Conservation (phyloP, 371 early-diverging fungal genomes). For the Blastocladiella emersonii region DNA sequence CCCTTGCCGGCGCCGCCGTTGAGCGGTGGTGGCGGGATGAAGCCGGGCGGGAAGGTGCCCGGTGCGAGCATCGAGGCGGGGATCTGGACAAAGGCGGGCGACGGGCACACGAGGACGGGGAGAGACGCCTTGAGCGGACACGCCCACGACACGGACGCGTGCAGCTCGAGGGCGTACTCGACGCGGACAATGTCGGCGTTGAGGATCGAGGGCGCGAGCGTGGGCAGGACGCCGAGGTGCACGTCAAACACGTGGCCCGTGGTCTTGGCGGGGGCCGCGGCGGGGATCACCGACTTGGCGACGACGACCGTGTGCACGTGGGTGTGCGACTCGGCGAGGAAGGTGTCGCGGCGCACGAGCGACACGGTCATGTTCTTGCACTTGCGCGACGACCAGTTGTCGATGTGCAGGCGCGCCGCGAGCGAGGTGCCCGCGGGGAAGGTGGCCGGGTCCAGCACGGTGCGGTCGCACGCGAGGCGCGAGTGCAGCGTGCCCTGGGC, state of each 20-base stretch:
- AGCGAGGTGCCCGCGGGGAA: not conserved
- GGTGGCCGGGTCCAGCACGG: not conserved
- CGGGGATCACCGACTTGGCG: not conserved
- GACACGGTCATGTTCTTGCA: not conserved
- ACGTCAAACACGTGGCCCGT: not conserved
- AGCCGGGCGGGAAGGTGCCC: too few species aligned
- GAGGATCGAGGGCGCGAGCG: not conserved
- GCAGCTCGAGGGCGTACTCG: not conserved
- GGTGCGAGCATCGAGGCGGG: too few species aligned
- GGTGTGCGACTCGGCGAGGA: not conserved
- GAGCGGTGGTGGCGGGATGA: too few species aligned
- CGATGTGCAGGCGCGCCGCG: not conserved
- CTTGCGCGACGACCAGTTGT: not conserved
- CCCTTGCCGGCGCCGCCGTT: too few species aligned
- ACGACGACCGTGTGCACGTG: not conserved
- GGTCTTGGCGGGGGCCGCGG: not conserved
- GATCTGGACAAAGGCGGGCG: too few species aligned
- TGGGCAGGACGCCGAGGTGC: not conserved
- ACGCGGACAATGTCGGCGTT: not conserved
- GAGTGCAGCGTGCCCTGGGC: not conserved
- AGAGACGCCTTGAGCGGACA: not conserved
- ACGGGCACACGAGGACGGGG: not conserved
- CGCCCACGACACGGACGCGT: not conserved
- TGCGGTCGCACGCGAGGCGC: not conserved
- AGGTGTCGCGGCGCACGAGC: not conserved